Evolutionary conservation across 306 rosid genomes (phyloP), one percentile per base, ranked within the genome.

Genomic region (Acacia melanoxylon): DNA sequence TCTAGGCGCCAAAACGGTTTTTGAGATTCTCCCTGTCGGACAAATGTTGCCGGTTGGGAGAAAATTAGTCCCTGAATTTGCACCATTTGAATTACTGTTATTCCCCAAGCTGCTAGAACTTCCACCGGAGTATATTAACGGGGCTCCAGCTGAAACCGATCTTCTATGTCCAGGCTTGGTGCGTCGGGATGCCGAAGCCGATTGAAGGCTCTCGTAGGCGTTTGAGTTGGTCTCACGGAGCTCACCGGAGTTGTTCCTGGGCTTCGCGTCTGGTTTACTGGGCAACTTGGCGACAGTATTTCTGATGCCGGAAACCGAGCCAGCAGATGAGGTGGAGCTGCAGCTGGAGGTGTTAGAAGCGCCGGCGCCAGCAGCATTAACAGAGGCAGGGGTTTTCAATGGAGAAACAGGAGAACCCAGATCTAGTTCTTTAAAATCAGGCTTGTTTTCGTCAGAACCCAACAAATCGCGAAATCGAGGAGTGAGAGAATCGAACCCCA

Each of bases 121-220:
- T 61, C 89, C 87, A 2, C 94, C 92, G 8, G 97, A 88, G 88
- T 87, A 92, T 81, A 92, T 91, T 82, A 94, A 76, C 7, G 97
- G 93, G 41, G 89, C 80, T 45, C 97, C 98, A 27, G 97, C 93
- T 22, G 97, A 94, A 37, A 83, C 89, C 44, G 97, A 88, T 87
- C 97, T 89, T 86, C 97, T 87, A 70, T 94, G 98, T 33, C 89
- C 91, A 3, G 94, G 97, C 37, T 79, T 83, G 20, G 86, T 78
- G 79, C 52, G 74, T 8, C 45, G 85, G 44, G 44, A 33, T 20
- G 81, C 48, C 54, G 81, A 45, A 15, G 83, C 78, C 76, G 92
- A 87, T 88, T 89, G 86, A 81, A 37, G 83, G 52, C 51, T 81
- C 56, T 81, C 86, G 11, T 65, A 45, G 42, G 73, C 80, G 54